These are phyloP conservation scores for Jaenimonas drosophilae DNA, from an alignment of 208 protist species.

Conservation along the genomic window DNA sequence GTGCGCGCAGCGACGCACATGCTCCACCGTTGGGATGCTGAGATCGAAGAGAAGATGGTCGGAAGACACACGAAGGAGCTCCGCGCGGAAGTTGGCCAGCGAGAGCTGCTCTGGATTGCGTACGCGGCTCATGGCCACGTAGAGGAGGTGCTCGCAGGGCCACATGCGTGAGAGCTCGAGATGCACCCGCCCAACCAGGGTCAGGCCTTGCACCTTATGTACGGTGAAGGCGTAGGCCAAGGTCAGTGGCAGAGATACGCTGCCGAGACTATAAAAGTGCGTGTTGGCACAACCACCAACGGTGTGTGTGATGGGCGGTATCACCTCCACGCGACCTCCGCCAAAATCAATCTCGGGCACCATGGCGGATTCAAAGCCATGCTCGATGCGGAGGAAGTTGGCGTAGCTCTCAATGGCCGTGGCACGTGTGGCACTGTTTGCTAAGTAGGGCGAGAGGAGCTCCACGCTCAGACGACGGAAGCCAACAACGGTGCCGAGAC, in stretches of 20 bases:
- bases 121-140: conserved; percentile 83
- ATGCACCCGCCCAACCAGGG: conserved; percentile 72
- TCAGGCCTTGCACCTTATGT: conserved; percentile 88
- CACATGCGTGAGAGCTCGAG: conserved; percentile 84
- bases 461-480: conserved; percentile 42
- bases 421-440: conserved; percentile 16
- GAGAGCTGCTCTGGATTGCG: conserved; percentile 78
- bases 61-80: conserved; percentile 48
- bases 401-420: conserved; percentile 36
- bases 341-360: conserved; percentile 75
- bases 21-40: conserved; percentile 36
- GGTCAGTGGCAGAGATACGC: conserved; percentile 66
- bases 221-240: conserved; percentile 89
- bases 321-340: conserved; percentile 25
- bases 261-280: conserved; percentile 48
- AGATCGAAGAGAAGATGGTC: conserved; percentile 77
- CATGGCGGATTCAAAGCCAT: conserved; percentile 32
- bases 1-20: conserved; percentile 27
- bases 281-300: conserved; percentile 70
- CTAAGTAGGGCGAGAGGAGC: conserved; percentile 31
- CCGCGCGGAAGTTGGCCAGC: conserved; percentile 39
- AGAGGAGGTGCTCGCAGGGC: conserved; percentile 83
- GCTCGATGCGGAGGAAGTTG: conserved; percentile 61
- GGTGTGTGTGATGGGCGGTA: conserved; percentile 51
- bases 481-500: conserved; percentile 72